Percentiles rank a stretch among this genome's conserved stretches.
These are phyloP conservation scores for Odonthalia washingtoniensis DNA, from an alignment of 31 red algal species.

Conservation along the genomic window DNA sequence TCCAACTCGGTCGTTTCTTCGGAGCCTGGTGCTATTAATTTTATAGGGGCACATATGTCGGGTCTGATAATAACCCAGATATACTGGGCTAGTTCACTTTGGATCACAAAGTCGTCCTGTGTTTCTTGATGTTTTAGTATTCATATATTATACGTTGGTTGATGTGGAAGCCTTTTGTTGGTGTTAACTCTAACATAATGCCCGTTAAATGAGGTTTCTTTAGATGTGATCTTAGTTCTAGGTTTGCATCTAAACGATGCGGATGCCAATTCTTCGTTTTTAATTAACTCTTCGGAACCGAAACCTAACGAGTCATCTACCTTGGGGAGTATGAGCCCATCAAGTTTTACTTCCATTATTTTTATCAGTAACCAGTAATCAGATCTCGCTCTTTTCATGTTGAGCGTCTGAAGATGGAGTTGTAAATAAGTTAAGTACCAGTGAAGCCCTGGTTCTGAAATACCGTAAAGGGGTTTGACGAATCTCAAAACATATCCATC, in stretches of 20 bases:
- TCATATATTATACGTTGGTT: too few species aligned
- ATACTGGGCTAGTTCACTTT: not conserved
- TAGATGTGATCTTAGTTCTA: too few species aligned
- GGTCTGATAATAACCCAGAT: too few species aligned
- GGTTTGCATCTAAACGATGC: too few species aligned
- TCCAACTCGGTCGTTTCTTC: too few species aligned
- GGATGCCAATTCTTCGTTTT: too few species aligned
- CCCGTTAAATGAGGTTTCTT: too few species aligned
- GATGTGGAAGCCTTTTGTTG: too few species aligned
- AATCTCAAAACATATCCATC: not conserved
- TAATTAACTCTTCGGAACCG: too few species aligned
- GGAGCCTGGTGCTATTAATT: not conserved
- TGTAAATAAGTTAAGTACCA: not conserved
- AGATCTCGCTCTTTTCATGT: not conserved
- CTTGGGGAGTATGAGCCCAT: not conserved
- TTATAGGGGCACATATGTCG: not conserved
- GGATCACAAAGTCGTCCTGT: too few species aligned
- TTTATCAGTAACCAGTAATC: not conserved
- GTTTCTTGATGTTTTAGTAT: too few species aligned
- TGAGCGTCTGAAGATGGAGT: not conserved
- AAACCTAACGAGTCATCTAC: conserved; percentile 10
- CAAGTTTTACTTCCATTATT: not conserved
- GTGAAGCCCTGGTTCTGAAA: not conserved
- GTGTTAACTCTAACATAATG: too few species aligned
- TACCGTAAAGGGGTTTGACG: not conserved